Evolutionary conservation across 2,329 filamentous ascomycete genomes (phyloP), one percentile per base, ranked within the genome.

Genomic region (Penicillium sp.): DNA sequence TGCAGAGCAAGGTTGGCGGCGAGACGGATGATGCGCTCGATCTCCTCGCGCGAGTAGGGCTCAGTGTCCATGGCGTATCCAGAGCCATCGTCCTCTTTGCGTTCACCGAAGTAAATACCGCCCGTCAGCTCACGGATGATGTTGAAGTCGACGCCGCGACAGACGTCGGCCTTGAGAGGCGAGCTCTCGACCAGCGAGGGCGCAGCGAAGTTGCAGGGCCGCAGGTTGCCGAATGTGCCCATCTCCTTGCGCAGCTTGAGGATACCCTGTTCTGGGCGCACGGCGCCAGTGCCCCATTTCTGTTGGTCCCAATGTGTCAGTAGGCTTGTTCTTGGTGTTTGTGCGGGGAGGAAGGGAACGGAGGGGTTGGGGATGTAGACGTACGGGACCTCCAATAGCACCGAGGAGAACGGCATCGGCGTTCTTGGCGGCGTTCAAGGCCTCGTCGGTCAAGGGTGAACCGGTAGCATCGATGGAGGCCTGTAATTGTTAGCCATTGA

Each of bases 141-240:
- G 78, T 89, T 90, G 78, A 97, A 90, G 81, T 97, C 89, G 66
- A 90, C 92, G 68, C 90, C 92, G 61, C 86, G 83, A 82, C 90
- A 95, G 60, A 97, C 83, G 3, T 89, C 84, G 53, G 89, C 86
- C 78, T 96, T 96, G 61, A 97, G 85, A 0, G 93, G 93, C 11
- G 92, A 97, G 70, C 82, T 84, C 48, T 92, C 87, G 69, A 96
- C 87, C 48, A 97, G 87, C 29, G 86, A 84, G 51, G 93, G 89
- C 1, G 92, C 92, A 49, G 91, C 90, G 79, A 99, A 97, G 83
- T 90, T 95, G 83, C 93, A 97, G 10, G 92, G 93, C 6, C 93
- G 88, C 56, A 97, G 86, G 84, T 97, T 97, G 66, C 92, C 93
- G 78, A 95, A 97, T 55, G 93, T 91, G 70, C 84, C 83, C 82